Evolutionary conservation across 2,329 filamentous ascomycete species (phyloP).

Genomic region (Xylariaceae sp.): DNA sequence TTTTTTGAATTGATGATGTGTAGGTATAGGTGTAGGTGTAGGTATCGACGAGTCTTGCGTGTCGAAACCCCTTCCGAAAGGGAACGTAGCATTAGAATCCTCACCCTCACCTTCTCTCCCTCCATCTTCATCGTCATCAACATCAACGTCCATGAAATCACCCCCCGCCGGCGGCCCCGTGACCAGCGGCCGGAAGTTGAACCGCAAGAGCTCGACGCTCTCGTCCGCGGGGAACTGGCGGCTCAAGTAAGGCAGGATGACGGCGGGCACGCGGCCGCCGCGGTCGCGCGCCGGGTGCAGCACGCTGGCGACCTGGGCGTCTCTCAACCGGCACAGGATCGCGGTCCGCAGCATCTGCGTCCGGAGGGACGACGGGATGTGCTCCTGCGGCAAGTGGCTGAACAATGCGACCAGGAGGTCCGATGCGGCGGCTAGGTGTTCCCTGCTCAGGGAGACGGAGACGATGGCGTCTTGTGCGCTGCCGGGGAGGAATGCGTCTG

Average conservation of each 20-base stretch:
- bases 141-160: constrained; percentile 33
- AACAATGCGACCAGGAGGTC: constrained; percentile 59
- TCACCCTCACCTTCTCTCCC: constrained; percentile 23
- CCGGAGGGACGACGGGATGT: constrained; percentile 65
- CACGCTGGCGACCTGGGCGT: constrained; percentile 75
- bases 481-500: constrained; percentile 62
- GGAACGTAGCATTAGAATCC: constrained; percentile 16
- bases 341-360: constrained; percentile 75
- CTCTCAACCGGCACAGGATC: constrained; percentile 62
- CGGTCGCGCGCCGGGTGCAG: constrained; percentile 67
- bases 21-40: constrained; percentile 6
- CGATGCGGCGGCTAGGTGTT: constrained; percentile 52
- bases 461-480: constrained; percentile 31
- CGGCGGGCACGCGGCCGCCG: constrained; percentile 60
- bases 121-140: constrained; percentile 30
- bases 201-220: constrained; percentile 65
- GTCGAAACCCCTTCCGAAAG: constrained; percentile 22
- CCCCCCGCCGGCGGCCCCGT: constrained; percentile 19
- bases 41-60: constrained; percentile 8
- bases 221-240: constrained; percentile 57
- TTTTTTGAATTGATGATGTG: constrained; percentile 7
- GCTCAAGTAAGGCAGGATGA: constrained; percentile 74
- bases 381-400: constrained; percentile 56
- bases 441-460: constrained; percentile 33
- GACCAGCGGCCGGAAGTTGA: constrained; percentile 45